Percentiles rank a stretch among this genome's conserved stretches.
Conservation (phyloP, 768 basidiomycete genomes). For the Boletales sp. region DNA sequence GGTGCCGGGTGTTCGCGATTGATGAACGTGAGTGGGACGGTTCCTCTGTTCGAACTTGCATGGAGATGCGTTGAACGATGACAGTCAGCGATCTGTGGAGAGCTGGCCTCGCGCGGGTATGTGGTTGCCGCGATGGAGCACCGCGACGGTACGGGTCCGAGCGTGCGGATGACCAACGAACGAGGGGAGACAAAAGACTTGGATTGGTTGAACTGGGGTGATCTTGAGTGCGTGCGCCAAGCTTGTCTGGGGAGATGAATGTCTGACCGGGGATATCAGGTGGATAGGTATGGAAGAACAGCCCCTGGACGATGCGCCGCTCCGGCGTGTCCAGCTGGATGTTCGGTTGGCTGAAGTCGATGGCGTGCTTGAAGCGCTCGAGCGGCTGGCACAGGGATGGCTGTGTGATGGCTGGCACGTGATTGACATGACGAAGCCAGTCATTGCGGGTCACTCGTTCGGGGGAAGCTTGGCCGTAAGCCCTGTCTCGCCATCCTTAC, state of each 20-base stretch:
- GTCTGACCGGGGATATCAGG: conserved; percentile 4
- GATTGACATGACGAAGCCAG: conserved; percentile 17
- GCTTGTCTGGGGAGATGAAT: too few relatives aligned
- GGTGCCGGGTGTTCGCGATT: conserved; percentile 40
- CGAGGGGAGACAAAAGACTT: conserved; percentile 26
- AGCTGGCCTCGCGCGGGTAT: conserved; percentile 43
- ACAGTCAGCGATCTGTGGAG: conserved; percentile 38
- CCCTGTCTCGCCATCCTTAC: background rate
- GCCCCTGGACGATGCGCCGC: conserved; percentile 31
- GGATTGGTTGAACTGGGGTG: conserved; percentile 30
- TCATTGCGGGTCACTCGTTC: conserved; percentile 33
- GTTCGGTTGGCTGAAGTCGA: conserved; percentile 40
- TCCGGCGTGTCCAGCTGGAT: conserved; percentile 29
- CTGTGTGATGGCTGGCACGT: conserved; percentile 17
- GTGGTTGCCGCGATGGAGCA: conserved; percentile 46
- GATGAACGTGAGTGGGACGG: conserved; percentile 30
- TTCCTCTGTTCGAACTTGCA: background rate
- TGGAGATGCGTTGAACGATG: background rate
- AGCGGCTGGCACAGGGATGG: background rate
- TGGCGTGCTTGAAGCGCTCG: conserved; percentile 21
- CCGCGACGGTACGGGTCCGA: conserved; percentile 44
- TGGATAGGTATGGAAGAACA: conserved; percentile 31
- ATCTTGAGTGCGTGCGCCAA: conserved; percentile 20
- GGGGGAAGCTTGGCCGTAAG: conserved; percentile 30
- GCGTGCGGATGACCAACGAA: conserved; percentile 19